A percentile compares a stretch with the other conserved stretches of the same genome.
Evolutionary conservation across 2,329 filamentous ascomycete genomes (phyloP).

Genomic region (Intubia oerlemansii): DNA sequence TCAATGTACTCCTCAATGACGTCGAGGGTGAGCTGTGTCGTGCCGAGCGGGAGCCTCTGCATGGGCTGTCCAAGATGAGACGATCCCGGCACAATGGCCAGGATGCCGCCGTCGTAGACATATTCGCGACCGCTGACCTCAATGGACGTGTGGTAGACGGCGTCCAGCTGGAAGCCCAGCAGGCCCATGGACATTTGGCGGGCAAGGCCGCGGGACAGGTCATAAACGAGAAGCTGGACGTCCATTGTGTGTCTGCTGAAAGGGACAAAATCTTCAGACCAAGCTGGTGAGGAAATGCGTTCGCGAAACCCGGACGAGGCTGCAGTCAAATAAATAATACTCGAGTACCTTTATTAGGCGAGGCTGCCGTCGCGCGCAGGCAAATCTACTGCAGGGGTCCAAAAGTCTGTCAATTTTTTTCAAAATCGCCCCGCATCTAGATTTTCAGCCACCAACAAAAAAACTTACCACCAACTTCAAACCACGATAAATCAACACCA

Average conservation of each 20-base stretch:
- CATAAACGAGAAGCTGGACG: conserved; percentile 58
- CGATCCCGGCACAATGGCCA: conserved; percentile 56
- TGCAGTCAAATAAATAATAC: too few species aligned
- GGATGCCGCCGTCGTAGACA: conserved; percentile 72
- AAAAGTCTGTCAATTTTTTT: too few species aligned
- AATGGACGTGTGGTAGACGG: conserved; percentile 86
- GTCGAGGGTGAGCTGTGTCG: conserved; percentile 57
- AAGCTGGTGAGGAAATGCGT: too few species aligned
- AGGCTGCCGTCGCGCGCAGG: too few species aligned
- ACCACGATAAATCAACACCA: too few species aligned
- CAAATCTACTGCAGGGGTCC: too few species aligned
- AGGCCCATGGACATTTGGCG: conserved; percentile 30
- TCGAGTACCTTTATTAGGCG: too few species aligned
- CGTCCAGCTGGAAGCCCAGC: conserved; percentile 50
- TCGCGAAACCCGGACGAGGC: too few species aligned
- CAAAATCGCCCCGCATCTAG: too few species aligned
- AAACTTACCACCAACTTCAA: too few species aligned
- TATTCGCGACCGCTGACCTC: conserved; percentile 74
- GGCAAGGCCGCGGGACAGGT: conserved; percentile 44
- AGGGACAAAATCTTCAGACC: too few species aligned
- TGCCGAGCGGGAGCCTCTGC: conserved; percentile 53
- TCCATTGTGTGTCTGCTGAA: conserved; percentile 49
- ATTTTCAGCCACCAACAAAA: too few species aligned
- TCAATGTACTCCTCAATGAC: conserved; percentile 75
- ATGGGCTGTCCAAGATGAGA: conserved; percentile 78